phyloP scores from a whole-genome alignment of 1,284 basidiomycete species.

The Sphagnurus paluster region DNA sequence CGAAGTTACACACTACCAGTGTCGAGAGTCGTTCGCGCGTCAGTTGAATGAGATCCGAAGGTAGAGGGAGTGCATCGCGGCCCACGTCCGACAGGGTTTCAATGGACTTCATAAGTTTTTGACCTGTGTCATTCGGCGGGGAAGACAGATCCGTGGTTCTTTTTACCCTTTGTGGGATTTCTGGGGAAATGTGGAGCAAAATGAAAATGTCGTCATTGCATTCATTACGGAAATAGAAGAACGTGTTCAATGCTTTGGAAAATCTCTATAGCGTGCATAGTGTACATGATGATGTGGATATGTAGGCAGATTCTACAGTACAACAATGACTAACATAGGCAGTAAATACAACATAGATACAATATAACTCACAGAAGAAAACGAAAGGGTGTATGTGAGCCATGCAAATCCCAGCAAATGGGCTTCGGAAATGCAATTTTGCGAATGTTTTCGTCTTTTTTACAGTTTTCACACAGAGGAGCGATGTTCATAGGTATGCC shows the following conservation, averaged over 20 bases:
- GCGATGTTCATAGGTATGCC: slow-evolving; percentile 36
- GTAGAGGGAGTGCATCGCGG: slow-evolving; percentile 1
- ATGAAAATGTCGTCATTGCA: neutral
- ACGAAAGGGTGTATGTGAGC: neutral
- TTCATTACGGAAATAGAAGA: neutral
- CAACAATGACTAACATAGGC: slow-evolving; percentile 19
- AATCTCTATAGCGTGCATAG: slow-evolving; percentile 18
- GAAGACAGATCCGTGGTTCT: too few species aligned
- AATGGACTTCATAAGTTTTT: neutral
- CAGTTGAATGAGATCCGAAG: slow-evolving; percentile 46
- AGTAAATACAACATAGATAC: slow-evolving; percentile 32
- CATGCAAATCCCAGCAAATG: slow-evolving; percentile 1
- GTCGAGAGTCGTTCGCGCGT: slow-evolving; percentile 78
- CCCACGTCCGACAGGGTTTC: neutral
- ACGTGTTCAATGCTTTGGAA: slow-evolving; percentile 7
- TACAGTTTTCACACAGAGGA: neutral
- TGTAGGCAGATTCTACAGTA: too few species aligned
- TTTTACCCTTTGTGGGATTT: too few species aligned
- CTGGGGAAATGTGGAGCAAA: too few species aligned
- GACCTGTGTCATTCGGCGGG: too few species aligned
- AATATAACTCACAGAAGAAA: slow-evolving; percentile 23
- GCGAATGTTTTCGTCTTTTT: slow-evolving; percentile 7
- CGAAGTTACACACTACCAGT: slow-evolving; percentile 93
- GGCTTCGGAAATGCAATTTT: neutral
- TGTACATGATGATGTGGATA: slow-evolving; percentile 19